Conservation (phyloP, 2,329 filamentous ascomycete species). For the Conoideocrella luteorostrata region DNA sequence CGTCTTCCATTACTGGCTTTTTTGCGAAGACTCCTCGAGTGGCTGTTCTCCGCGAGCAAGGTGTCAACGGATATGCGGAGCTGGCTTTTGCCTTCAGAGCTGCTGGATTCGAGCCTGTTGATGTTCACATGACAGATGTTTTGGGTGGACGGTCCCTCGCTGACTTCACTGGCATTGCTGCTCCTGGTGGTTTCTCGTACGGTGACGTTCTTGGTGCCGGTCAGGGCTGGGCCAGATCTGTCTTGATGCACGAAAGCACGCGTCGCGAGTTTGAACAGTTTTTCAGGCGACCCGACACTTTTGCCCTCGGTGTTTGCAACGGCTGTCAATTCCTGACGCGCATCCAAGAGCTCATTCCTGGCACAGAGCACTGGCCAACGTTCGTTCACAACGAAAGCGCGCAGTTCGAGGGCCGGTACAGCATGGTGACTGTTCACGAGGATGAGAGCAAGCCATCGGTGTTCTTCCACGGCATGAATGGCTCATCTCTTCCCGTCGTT, state of each 20-base stretch:
- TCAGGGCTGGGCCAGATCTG: slow-evolving; percentile 91
- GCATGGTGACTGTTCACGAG: slow-evolving; percentile 72
- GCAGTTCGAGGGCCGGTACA: slow-evolving; percentile 84
- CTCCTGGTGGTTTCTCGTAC: slow-evolving; percentile 96
- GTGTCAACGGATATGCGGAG: slow-evolving; percentile 92
- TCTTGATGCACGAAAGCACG: slow-evolving; percentile 73
- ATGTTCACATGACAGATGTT: slow-evolving; percentile 96
- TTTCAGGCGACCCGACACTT: slow-evolving; percentile 84
- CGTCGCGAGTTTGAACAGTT: slow-evolving; percentile 75
- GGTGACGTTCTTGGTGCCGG: slow-evolving; percentile 83
- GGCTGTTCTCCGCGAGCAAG: slow-evolving; percentile 90
- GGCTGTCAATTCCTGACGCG: slow-evolving; percentile 92
- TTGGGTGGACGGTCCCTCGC: slow-evolving; percentile 71
- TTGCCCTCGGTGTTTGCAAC: slow-evolving; percentile 91
- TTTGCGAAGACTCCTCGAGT: slow-evolving; percentile 64
- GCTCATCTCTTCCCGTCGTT: slow-evolving; percentile 74
- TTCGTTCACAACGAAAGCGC: slow-evolving; percentile 81
- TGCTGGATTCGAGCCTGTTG: slow-evolving; percentile 84
- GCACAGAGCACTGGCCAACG: slow-evolving; percentile 74
- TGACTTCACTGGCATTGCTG: slow-evolving; percentile 80
- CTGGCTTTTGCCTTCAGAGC: slow-evolving; percentile 95
- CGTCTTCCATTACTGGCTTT: slow-evolving; percentile 37
- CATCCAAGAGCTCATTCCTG: slow-evolving; percentile 73
- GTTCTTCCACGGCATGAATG: slow-evolving; percentile 84
- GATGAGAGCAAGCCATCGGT: slow-evolving; percentile 56